Percentiles rank a stretch among this genome's conserved stretches.
Conservation (phyloP, 192 early-diverging fungal genomes). For the Coemansia sp. region DNA sequence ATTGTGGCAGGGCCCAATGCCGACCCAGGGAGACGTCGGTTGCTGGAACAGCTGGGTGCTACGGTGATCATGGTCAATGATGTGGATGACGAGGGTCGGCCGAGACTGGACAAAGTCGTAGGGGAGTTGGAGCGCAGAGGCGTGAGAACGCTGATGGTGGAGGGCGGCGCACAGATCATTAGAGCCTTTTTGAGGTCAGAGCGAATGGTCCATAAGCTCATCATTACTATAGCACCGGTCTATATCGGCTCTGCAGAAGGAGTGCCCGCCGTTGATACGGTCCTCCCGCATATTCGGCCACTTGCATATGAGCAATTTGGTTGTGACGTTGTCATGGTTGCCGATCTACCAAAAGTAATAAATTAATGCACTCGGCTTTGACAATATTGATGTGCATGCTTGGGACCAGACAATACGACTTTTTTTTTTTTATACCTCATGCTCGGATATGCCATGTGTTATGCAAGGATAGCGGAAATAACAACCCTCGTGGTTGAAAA, state of each 20-base stretch:
- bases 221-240: conserved; percentile 77
- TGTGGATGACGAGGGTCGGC: conserved; percentile 7
- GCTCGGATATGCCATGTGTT: conserved; percentile 5
- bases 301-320: conserved; percentile 58
- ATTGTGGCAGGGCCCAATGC: conserved; percentile 55
- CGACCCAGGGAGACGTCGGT: conserved; percentile 26
- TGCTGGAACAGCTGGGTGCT: conserved; percentile 66
- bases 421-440: neutral
- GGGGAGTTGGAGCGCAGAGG: conserved; percentile 26
- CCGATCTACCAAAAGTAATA: conserved; percentile 14
- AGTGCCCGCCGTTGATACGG: conserved; percentile 46
- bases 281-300: conserved; percentile 19
- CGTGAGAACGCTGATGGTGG: conserved; percentile 78
- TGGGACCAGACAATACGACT: neutral
- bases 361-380: conserved; percentile 1
- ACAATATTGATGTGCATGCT: neutral
- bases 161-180: conserved; percentile 84
- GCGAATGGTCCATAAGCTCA: conserved; percentile 16
- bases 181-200: conserved; percentile 60
- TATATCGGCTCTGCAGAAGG: conserved; percentile 65
- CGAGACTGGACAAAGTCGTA: conserved; percentile 24
- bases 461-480: neutral
- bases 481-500: neutral
- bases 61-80: conserved; percentile 53
- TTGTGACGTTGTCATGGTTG: conserved; percentile 60